Base-by-base conservation (phyloP, 176 grass and related monocot genomes). In the Ampelocalamus luodianensis region DNA sequence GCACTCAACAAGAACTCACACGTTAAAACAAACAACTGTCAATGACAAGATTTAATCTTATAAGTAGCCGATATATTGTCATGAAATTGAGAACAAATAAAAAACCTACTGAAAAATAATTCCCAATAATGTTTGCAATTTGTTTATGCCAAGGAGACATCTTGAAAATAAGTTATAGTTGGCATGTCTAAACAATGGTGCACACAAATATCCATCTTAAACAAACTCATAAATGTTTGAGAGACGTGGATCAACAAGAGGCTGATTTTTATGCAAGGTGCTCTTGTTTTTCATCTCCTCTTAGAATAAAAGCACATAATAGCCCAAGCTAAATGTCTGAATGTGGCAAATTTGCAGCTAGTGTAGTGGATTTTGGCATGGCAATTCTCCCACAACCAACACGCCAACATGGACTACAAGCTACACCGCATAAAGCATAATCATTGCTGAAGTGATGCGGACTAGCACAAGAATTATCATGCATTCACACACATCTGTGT, bases 201-300 rank as follows among this genome's bases (percentile, higher is more conserved):
- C 53, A 42, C n/a, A 8, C 0, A 8, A 42, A 17, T 65, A 54
- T 66, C 5, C 20, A 2, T 79, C 56, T 8, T 48, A 14, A 77
- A 32, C 18, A 60, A 64, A 20, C 16, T 24, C 48, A 13, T 73
- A 15, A 13, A 49, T 84, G 6, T 64, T 53, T 2, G 0, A 77
- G n/a, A 17, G 17, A 2, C 5, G 6, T 22, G 5, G 61, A 36
- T 6, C n/a, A 69, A 42, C 34, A 59, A 43, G 1, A 26, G 9
- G 24, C 10, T 72, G 12, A 50, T 5, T 44, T 59, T 23, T 83
- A 62, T 73, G 58, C 81, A 84, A 88, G 20, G 74, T 22, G 8
- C 17, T 58, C 4, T 46, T 65, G 44, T 14, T 48, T 18, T 60
- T 72, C 36, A 27, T 56, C 45, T 46, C 79, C 34, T 70, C 20